Base-by-base conservation (phyloP, 139 green algal genomes). In the Eudorina sp. region DNA sequence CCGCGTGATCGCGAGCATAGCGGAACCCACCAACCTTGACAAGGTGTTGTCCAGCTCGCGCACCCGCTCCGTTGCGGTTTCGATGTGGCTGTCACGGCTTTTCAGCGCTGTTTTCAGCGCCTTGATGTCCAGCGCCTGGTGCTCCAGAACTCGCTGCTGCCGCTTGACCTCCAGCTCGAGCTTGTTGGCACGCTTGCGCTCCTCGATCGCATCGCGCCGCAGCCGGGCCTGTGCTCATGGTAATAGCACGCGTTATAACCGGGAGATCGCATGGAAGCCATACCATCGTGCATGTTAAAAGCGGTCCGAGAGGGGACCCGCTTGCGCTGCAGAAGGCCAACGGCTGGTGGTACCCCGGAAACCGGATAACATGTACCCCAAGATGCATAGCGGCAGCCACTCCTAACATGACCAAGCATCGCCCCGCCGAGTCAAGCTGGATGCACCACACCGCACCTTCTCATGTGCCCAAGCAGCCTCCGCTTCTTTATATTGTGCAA, bases 401-500 rank as follows among this genome's bases (percentile, higher is more conserved):
- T n/a, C n/a, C n/a, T n/a, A n/a, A n/a, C n/a, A n/a, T n/a, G n/a
- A n/a, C n/a, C n/a, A n/a, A n/a, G n/a, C n/a, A n/a, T n/a, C n/a
- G n/a, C n/a, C n/a, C n/a, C n/a, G n/a, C n/a, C n/a, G n/a, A n/a
- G n/a, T n/a, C n/a, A n/a, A n/a, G n/a, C n/a, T n/a, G n/a, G n/a
- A n/a, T n/a, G n/a, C n/a, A n/a, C n/a, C n/a, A n/a, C n/a, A n/a
- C 29, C 64, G 64, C 34, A 88, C 94, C 92, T 95, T 95, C 53
- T 96, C 94, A 43, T 94, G 90, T 0, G 93, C 92, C 94, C 94
- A 96, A 0, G 89, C 64, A 13, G 84, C 55, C 55, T 96, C 92
- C 16, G 94, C 93, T 70, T 95, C 93, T 85, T 93, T 95, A 86
- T 90, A 95, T 53, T 96, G 93, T 4, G 92, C 75, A 34, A 96